These are phyloP conservation scores for Actinidia chinensis DNA, from an alignment of 179 eudicot genomes.

Conservation along the genomic window DNA sequence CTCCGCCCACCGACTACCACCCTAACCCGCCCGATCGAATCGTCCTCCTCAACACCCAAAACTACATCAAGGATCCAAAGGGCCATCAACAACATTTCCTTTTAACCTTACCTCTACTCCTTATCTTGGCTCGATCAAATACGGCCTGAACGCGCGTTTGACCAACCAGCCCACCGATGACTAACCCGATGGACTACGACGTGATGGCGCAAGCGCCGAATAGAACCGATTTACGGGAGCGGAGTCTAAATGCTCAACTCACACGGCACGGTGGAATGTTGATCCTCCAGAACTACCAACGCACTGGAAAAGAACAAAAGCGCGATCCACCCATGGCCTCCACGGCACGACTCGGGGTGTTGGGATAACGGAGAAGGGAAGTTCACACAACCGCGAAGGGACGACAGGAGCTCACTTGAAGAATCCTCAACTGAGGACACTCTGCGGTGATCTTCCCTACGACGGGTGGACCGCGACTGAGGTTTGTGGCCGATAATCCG, in stretches of 20 bases:
- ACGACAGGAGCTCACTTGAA: slow-evolving; percentile 43
- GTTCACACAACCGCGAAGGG: slow-evolving; percentile 45
- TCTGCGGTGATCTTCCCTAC: slow-evolving; percentile 72
- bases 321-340: slow-evolving; percentile 91
- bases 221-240: slow-evolving; percentile 54
- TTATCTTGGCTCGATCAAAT: slow-evolving; percentile 59
- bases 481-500: slow-evolving; percentile 85
- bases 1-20: slow-evolving; percentile 41
- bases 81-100: slow-evolving; percentile 80
- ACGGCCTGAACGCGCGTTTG: slow-evolving; percentile 36
- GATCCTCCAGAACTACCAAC: slow-evolving; percentile 74
- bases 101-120: slow-evolving; percentile 72
- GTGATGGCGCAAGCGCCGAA: slow-evolving; percentile 42
- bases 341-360: slow-evolving; percentile 91
- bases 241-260: slow-evolving; percentile 50
- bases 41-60: slow-evolving; percentile 71
- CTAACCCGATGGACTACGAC: slow-evolving; percentile 40
- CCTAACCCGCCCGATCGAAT: slow-evolving; percentile 53
- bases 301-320: slow-evolving; percentile 44
- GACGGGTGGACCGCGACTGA: slow-evolving; percentile 83
- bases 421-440: slow-evolving; percentile 75
- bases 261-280: slow-evolving; percentile 59
- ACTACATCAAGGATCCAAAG: slow-evolving; percentile 54
- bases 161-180: slow-evolving; percentile 44
- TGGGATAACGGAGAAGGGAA: slow-evolving; percentile 86